phyloP scores from a whole-genome alignment of 495 filamentous ascomycete genomes.

The Penicillium coprophilum region DNA sequence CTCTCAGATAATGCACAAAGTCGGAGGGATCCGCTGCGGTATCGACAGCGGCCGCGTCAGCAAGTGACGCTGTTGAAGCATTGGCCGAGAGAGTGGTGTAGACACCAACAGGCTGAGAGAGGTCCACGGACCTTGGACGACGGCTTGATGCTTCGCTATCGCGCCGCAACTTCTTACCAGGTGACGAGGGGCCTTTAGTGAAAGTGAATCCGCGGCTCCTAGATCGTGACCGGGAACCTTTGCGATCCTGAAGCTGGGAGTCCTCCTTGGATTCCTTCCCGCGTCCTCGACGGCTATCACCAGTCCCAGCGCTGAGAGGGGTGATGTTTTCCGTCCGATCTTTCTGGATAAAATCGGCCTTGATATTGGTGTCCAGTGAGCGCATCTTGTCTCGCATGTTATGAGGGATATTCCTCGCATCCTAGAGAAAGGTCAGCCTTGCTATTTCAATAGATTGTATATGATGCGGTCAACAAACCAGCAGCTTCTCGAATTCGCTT shows the following conservation, averaged over 20 bases:
- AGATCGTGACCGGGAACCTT: constrained; percentile 58
- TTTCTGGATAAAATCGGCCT: constrained; percentile 90
- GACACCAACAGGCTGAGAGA: constrained; percentile 45
- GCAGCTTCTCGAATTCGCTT: constrained; percentile 50
- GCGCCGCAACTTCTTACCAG: constrained; percentile 56
- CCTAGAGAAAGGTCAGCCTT: constrained; percentile 55
- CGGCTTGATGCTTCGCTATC: constrained; percentile 41
- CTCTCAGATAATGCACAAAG: constrained; percentile 76
- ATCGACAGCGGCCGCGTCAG: constrained; percentile 42
- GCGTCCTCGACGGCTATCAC: constrained; percentile 45
- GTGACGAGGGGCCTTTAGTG: constrained; percentile 57
- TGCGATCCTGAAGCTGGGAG: constrained; percentile 43
- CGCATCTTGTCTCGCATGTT: constrained; percentile 94
- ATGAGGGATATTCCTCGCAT: constrained; percentile 87
- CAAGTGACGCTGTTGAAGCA: constrained; percentile 42
- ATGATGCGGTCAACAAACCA: constrained; percentile 31
- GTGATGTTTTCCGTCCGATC: constrained; percentile 67
- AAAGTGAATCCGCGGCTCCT: constrained; percentile 78
- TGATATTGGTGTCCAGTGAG: constrained; percentile 81
- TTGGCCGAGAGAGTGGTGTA: constrained; percentile 48
- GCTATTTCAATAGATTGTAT: not conserved
- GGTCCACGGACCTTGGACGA: constrained; percentile 46
- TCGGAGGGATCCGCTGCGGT: constrained; percentile 65
- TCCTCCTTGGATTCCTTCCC: constrained; percentile 43
- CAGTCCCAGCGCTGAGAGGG: constrained; percentile 34